These are phyloP conservation scores for Viridothelium virens DNA, from an alignment of 495 filamentous ascomycete species.

Conservation along the genomic window DNA sequence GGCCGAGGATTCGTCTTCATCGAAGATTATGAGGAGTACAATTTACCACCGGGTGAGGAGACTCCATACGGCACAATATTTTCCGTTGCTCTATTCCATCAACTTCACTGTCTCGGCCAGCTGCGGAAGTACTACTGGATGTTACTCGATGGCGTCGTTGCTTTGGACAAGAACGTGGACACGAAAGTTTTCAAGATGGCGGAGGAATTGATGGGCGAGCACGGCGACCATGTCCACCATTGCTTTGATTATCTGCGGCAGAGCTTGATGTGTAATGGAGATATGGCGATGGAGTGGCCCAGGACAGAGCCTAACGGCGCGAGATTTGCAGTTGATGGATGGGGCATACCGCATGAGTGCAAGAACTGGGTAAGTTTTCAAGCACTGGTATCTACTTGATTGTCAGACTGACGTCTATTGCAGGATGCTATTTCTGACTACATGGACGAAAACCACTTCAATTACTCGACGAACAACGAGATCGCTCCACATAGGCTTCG, in stretches of 20 bases:
- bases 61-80: constrained; percentile 17
- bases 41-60: constrained; percentile 16
- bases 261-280: constrained; percentile 26
- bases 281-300: constrained; percentile 24
- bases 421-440: constrained; percentile 18
- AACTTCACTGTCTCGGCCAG: constrained; percentile 24
- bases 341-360: constrained; percentile 21
- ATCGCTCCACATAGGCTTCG: constrained; percentile 1
- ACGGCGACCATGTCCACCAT: constrained; percentile 18
- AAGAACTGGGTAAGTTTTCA: constrained; percentile 11
- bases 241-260: constrained; percentile 30
- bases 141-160: constrained; percentile 13
- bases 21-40: constrained; percentile 15
- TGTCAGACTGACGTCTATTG: not conserved
- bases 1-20: constrained; percentile 20
- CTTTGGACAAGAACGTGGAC: constrained; percentile 13
- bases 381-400: not conserved
- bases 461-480: constrained; percentile 5
- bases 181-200: not conserved
- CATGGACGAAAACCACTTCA: constrained; percentile 19
- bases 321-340: constrained; percentile 22
- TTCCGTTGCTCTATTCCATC: constrained; percentile 21
- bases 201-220: not conserved
- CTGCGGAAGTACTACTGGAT: constrained; percentile 18
- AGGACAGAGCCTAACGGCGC: constrained; percentile 14